Base-by-base conservation (phyloP, 2,329 filamentous ascomycete genomes). In the Ophiostoma sp. region DNA sequence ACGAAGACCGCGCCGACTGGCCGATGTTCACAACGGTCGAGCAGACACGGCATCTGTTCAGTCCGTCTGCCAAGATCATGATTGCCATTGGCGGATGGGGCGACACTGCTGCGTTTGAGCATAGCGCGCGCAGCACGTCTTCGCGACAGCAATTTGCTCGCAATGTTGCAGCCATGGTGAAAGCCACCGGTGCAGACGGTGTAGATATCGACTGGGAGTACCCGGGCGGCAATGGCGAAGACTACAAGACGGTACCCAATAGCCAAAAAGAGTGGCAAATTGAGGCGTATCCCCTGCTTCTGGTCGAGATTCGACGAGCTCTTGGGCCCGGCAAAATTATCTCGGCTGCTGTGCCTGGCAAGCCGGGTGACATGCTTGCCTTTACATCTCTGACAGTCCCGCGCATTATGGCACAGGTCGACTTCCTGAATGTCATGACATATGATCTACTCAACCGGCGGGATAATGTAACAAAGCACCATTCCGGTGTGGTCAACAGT, bases 71-170 rank as follows among this genome's bases (percentile, higher is more conserved):
- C 27, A 88, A 90, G 74, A 78, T 93, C 31, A 84, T 90, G 80
- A 83, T 93, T 52, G 89, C 90, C 27, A 87, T 93, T 73, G 90
- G 90, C 13, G 90, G 90, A 68, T 93, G 90, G 90, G 90, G 89
- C 0, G 88, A 92, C 72, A 88, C 85, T 0, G 77, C 78, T 7
- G 90, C 89, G 0, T 93, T 91, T 75, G 83, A 84, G 0, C 77
- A 77, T 11, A 89, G 84, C 0, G 86, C 87, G 1, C 82, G 80
- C 68, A 82, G 83, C 3, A 81, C 84, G 0, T 74, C 78, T 6
- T 84, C 82, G 1, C 84, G 88, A 20, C 80, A 82, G 72, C 79
- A 79, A 8, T 93, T 90, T 79, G 88, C 89, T 1, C 80, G 81
- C 64, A 90, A 91, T 73, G 83, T 92, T 1, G 85, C 84, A 8